Evolutionary conservation across 176 grass and related monocot genomes (phyloP).

Genomic region (Microstegium vimineum): DNA sequence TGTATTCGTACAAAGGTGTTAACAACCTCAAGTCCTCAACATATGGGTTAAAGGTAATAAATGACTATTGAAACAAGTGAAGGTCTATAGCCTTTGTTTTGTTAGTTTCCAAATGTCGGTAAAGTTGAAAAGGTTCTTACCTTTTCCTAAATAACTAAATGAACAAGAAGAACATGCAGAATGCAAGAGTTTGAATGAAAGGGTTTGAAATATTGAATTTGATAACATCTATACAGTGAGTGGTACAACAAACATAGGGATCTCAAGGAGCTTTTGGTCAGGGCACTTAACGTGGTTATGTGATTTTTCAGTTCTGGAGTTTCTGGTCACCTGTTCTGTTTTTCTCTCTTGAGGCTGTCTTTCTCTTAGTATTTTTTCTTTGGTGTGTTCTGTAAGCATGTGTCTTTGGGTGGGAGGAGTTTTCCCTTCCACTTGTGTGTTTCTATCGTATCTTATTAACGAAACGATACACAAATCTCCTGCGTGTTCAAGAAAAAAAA

Average conservation of each 20-base stretch:
- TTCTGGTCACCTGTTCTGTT: not conserved
- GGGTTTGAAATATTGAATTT: not conserved
- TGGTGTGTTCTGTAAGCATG: no score
- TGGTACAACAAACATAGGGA: not conserved
- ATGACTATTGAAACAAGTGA: constrained; percentile 9
- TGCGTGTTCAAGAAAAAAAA: not conserved
- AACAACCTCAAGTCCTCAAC: not conserved
- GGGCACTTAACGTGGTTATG: not conserved
- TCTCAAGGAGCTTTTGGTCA: not conserved
- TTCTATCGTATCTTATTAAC: not conserved
- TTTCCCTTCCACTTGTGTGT: not conserved
- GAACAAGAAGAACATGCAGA: constrained; percentile 4
- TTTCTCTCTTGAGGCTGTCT: not conserved
- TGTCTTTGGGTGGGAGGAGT: not conserved
- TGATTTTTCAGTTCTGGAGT: not conserved
- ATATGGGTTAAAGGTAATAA: not conserved
- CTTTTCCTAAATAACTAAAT: not conserved
- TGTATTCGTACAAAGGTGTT: not conserved
- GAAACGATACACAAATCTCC: not conserved
- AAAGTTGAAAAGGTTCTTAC: not conserved
- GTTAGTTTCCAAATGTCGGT: not conserved
- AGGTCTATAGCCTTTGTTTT: not conserved
- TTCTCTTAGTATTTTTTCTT: not conserved
- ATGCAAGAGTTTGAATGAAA: not conserved
- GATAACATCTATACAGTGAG: not conserved